Conservation (phyloP, 495 filamentous ascomycete genomes). For the Lasiosphaeria miniovina region DNA sequence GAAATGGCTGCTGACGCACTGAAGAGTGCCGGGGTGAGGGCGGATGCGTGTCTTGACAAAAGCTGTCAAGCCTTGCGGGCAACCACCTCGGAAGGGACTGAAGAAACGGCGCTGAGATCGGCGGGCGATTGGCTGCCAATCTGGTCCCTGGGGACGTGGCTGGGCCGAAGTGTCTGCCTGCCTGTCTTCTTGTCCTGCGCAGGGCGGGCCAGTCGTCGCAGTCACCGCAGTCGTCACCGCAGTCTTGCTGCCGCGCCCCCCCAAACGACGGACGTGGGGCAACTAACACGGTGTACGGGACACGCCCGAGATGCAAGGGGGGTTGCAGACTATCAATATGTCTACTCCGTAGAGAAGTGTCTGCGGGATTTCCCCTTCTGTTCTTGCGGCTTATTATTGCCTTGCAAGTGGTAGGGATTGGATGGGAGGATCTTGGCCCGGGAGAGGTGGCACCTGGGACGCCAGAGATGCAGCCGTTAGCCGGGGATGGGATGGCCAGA, state of each 20-base stretch:
- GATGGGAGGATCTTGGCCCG: conserved; percentile 18
- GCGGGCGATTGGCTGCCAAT: conserved; percentile 13
- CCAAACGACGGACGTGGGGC: conserved; percentile 5
- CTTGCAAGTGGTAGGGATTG: conserved; percentile 14
- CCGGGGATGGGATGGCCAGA: conserved; percentile 5
- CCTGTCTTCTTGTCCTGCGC: background rate
- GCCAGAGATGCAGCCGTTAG: conserved; percentile 10
- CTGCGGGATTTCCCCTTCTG: conserved; percentile 5
- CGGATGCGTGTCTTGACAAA: conserved; percentile 17
- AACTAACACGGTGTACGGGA: conserved; percentile 3
- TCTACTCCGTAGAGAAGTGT: background rate
- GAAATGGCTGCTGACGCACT: background rate
- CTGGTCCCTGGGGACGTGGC: background rate
- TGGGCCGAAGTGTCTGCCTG: background rate
- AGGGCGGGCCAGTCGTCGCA: too few species aligned
- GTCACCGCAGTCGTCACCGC: background rate
- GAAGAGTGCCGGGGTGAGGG: conserved; percentile 15
- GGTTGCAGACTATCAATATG: conserved; percentile 5
- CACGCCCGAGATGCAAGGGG: conserved; percentile 6
- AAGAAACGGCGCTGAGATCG: conserved; percentile 1
- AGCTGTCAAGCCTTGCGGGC: conserved; percentile 14
- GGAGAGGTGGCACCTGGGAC: conserved; percentile 18
- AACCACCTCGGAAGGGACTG: conserved; percentile 8
- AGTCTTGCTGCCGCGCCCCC: conserved; percentile 7
- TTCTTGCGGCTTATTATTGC: conserved; percentile 5